Evolutionary conservation across 163 green algal genomes (phyloP).

Genomic region (Chlorella variabilis): DNA sequence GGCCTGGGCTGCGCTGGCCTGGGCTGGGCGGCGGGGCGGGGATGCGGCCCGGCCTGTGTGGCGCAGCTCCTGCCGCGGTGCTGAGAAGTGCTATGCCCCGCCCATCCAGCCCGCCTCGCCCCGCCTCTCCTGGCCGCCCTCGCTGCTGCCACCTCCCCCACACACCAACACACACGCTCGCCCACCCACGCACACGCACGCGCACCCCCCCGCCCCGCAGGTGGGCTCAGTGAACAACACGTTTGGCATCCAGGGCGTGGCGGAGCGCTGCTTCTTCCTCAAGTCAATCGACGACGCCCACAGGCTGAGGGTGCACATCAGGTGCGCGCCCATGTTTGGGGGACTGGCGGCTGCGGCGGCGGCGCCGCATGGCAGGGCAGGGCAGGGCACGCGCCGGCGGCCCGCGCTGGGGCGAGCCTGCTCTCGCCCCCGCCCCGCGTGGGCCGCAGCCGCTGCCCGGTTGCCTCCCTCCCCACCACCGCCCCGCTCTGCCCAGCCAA

Average conservation of each 20-base stretch:
- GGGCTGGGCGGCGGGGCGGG: too few relatives aligned
- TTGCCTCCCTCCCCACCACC: neutral
- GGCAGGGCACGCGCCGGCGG: too few relatives aligned
- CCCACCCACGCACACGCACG: neutral
- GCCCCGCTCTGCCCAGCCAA: neutral
- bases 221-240: constrained; percentile 85
- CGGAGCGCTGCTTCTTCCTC: constrained; percentile 89
- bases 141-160: too few relatives aligned
- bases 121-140: too few relatives aligned
- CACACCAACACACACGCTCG: too few relatives aligned
- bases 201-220: too few relatives aligned
- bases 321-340: neutral
- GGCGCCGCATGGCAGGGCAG: neutral
- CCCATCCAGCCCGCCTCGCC: too few relatives aligned
- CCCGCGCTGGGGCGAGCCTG: neutral
- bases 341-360: neutral
- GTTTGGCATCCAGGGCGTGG: constrained; percentile 90
- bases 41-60: too few relatives aligned
- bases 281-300: constrained; percentile 85
- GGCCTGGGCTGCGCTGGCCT: too few relatives aligned
- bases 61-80: too few relatives aligned
- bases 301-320: constrained; percentile 72
- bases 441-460: too few relatives aligned
- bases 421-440: neutral
- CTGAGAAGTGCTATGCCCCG: too few relatives aligned